Evolutionary conservation across 2,329 filamentous ascomycete species (phyloP).

Genomic region (Colletotrichum viniferum): DNA sequence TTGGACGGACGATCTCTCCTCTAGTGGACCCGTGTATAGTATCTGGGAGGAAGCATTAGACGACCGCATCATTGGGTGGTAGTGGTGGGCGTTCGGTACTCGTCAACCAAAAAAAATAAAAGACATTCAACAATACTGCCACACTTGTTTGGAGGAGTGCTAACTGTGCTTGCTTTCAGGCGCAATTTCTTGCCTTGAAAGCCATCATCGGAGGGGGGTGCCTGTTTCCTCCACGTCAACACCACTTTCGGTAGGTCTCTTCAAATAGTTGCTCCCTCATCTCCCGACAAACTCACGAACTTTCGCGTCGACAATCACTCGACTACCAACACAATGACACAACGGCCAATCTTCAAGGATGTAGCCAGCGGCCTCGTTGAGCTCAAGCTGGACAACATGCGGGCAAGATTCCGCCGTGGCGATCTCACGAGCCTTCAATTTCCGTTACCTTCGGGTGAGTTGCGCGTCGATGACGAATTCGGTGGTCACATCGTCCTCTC

Average conservation of each 20-base stretch:
- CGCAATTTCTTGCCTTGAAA: not conserved
- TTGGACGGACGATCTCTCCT: constrained; percentile 59
- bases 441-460: not conserved
- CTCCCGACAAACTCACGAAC: not conserved
- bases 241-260: not conserved
- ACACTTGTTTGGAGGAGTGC: not conserved
- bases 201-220: not conserved
- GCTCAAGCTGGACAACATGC: constrained; percentile 21
- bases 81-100: constrained; percentile 17
- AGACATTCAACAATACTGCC: not conserved
- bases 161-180: not conserved
- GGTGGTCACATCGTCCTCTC: not conserved
- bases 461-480: not conserved
- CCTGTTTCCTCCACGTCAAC: not conserved
- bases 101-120: not conserved
- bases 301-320: not conserved
- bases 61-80: constrained; percentile 31
- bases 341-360: not conserved
- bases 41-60: constrained; percentile 51
- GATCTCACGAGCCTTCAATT: not conserved
- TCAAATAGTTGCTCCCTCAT: not conserved
- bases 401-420: not conserved
- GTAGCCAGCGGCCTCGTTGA: not conserved
- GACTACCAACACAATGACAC: not conserved
- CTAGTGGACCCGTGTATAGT: constrained; percentile 57